Evolutionary conservation across 164 flowering plant genomes (phyloP), one percentile per base, ranked within the genome.

Genomic region (Aristolochia contorta): DNA sequence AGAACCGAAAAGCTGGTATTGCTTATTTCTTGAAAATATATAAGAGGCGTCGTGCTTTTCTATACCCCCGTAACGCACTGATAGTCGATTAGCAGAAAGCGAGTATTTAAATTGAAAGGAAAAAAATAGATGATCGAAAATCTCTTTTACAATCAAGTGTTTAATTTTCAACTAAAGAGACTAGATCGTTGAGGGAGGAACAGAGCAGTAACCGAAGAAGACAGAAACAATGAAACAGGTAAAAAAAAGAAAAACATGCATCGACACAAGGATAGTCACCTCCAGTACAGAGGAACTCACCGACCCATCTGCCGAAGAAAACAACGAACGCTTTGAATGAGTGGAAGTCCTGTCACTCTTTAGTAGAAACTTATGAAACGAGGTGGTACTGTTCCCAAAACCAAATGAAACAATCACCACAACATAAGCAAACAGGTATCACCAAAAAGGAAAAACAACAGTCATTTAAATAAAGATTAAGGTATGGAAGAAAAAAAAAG

Each of bases 231-330:
- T 32, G 14, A 49, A 50, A 50, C 1, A 25, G 6, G 16, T 16
- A 37, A 20, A 14, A 61, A 51, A 27, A 50, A 20, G 3, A 32
- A 57, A 19, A 16, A 16, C 12, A 18, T 7, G 41, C 19, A 32
- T 15, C 3, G 43, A 37, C 12, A 37, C 43, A 37, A 1, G 7
- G 43, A 37, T 48, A 43, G 50, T 8, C 33, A 67, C 70, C 57
- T 69, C 72, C 61, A 69, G 43, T 25, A 22, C 67, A 22, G 58
- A 53, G n/a, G 69, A 49, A 19, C 55, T 54, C 16, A 30, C 43
- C 30, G 67, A 49, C 53, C 62, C 68, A 65, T 64, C 65, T n/a
- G 19, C 43, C 21, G 47, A 47, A 48, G 72, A 61, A 58, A 63
- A 66, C 25, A 54, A 52, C 12, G 72, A 63, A 23, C 24, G 67